Evolutionary conservation across 2,329 filamentous ascomycete species (phyloP).

Genomic region (Pseudocercospora ulei): DNA sequence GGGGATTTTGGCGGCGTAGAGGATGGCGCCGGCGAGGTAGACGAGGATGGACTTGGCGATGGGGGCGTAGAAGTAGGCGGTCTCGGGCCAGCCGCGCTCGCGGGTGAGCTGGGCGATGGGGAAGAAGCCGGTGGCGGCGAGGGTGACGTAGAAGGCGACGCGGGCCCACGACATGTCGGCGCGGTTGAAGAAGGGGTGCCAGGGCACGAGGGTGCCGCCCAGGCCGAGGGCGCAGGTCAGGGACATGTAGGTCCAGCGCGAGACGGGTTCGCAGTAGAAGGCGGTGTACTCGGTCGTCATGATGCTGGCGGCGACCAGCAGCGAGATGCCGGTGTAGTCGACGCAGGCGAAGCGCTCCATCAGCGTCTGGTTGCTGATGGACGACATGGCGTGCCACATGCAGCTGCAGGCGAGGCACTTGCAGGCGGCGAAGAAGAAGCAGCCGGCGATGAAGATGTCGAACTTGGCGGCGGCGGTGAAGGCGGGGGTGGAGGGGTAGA

Average conservation of each 20-base stretch:
- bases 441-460: conserved; percentile 79
- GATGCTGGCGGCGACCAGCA: conserved; percentile 90
- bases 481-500: conserved; percentile 80
- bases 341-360: conserved; percentile 96
- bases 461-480: conserved; percentile 78
- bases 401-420: conserved; percentile 92
- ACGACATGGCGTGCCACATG: conserved; percentile 98
- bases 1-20: conserved; percentile 87
- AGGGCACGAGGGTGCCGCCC: conserved; percentile 81
- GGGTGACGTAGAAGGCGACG: conserved; percentile 80
- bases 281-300: conserved; percentile 98
- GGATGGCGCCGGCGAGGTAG: conserved; percentile 70
- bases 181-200: conserved; percentile 92
- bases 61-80: conserved; percentile 79
- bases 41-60: conserved; percentile 77
- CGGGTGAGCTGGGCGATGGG: conserved; percentile 75
- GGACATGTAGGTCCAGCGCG: conserved; percentile 75
- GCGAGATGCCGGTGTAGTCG: conserved; percentile 93
- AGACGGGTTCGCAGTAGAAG: conserved; percentile 91
- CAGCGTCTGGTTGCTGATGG: conserved; percentile 77
- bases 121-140: conserved; percentile 79
- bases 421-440: conserved; percentile 93
- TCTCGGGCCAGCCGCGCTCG: conserved; percentile 68
- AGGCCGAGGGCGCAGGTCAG: conserved; percentile 72
- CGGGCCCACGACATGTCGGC: conserved; percentile 85